These are phyloP conservation scores for Nakaseomyces delphensis DNA, from an alignment of 1,139 yeast species.

Conservation along the genomic window DNA sequence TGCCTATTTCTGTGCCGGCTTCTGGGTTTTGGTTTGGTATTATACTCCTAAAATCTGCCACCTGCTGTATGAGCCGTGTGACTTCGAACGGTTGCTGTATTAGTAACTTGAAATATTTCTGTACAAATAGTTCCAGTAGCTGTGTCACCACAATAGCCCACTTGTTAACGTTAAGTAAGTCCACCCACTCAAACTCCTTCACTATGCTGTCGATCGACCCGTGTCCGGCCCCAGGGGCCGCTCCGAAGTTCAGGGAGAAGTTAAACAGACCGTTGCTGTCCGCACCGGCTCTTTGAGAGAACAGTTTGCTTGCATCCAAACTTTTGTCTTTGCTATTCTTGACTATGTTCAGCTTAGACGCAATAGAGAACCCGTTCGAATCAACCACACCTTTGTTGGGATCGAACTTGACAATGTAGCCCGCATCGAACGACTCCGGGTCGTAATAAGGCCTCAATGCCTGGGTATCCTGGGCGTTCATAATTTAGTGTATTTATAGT, in stretches of 20 bases:
- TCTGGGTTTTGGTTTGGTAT: conserved; percentile 12
- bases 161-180: conserved; percentile 53
- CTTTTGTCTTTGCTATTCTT: conserved; percentile 13
- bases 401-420: conserved; percentile 51
- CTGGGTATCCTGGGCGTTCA: not conserved
- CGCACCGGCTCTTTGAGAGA: conserved; percentile 7
- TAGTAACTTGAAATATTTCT: conserved; percentile 58
- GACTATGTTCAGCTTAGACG: conserved; percentile 32
- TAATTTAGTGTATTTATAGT: too few species aligned
- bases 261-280: conserved; percentile 6
- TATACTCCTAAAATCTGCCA: conserved; percentile 45
- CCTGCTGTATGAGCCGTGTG: conserved; percentile 68
- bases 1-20: conserved; percentile 10
- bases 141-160: conserved; percentile 47
- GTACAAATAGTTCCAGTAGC: conserved; percentile 51
- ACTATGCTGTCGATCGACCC: conserved; percentile 12
- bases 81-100: conserved; percentile 87
- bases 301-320: not conserved
- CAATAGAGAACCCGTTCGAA: conserved; percentile 32
- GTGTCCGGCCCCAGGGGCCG: conserved; percentile 8
- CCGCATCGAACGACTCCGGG: conserved; percentile 59
- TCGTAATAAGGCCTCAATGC: conserved; percentile 59
- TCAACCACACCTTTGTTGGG: conserved; percentile 52
- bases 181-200: conserved; percentile 57
- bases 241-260: conserved; percentile 7